Base-by-base conservation (phyloP, 352 stramenopile species). In the Elongisporangium undulatum region DNA sequence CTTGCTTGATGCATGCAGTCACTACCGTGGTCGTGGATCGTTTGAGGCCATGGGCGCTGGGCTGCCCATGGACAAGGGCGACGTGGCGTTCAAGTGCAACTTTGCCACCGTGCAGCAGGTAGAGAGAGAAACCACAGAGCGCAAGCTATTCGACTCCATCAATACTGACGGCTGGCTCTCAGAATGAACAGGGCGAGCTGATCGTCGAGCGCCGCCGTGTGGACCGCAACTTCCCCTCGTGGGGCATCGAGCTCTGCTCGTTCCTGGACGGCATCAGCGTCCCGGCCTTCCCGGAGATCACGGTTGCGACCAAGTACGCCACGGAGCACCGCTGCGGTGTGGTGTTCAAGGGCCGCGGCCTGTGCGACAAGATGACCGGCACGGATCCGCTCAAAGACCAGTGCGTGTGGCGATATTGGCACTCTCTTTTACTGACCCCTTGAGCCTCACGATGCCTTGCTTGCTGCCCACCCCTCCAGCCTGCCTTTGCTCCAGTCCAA, bases 11-110 rank as follows among this genome's bases (percentile, higher is more conserved):
- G 23, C 23, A 49, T 51, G 29, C 50, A 94, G 84, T 29, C 71
- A 96, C 64, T 96, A 96, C 60, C 83, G 87, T 45, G 87, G 87
- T 21, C 82, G 87, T 22, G 87, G 87, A 8, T 92, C 87, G 22
- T 96, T 96, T 60, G 87, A 96, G 64, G 87, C 85, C 19, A 96
- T 96, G 87, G 87, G 87, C 17, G 83, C 87, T 26, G 87, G 87
- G 8, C 67, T 96, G 17, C 68, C 69, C 3, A 96, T 96, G 87
- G 75, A 75, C 52, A 90, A 89, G 64, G 87, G 87, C 20, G 83
- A 96, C 56, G 84, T 96, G 15, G 87, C 87, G 16, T 96, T 94
- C 64, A 96, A 96, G 58, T 94, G 87, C 72, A 96, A 96, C 68
- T 96, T 96, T 66, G 87, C 85, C 5, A 93, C 85, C 10, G 70